These are phyloP conservation scores for Flaveria ramosissima DNA, from an alignment of 129 eudicot genomes.

Conservation along the genomic window DNA sequence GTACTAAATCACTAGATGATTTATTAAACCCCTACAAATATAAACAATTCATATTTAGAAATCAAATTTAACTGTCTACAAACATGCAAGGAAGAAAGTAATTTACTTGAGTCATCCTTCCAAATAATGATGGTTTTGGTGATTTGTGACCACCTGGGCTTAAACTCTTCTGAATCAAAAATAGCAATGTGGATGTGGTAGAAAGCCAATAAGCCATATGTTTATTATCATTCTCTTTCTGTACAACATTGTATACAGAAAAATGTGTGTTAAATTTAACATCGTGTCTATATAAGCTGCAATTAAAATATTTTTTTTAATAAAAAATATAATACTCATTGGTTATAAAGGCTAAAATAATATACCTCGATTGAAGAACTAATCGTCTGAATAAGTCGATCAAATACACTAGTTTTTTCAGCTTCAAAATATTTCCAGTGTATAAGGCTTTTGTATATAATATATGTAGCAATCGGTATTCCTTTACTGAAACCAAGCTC, in stretches of 20 bases:
- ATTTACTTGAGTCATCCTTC: constrained; percentile 71
- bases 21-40: constrained; percentile 47
- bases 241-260: constrained; percentile 26
- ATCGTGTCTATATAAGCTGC: background rate
- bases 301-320: background rate
- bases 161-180: constrained; percentile 64
- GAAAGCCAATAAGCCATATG: constrained; percentile 81
- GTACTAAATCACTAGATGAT: constrained; percentile 53
- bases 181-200: constrained; percentile 67
- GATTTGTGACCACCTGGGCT: constrained; percentile 46
- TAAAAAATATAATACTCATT: background rate
- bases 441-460: constrained; percentile 79
- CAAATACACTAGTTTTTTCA: constrained; percentile 76
- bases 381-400: constrained; percentile 74
- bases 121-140: constrained; percentile 62
- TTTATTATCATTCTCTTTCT: constrained; percentile 56
- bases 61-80: background rate
- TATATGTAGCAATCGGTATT: constrained; percentile 83
- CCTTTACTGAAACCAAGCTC: constrained; percentile 92
- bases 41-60: background rate
- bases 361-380: constrained; percentile 72
- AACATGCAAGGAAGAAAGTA: constrained; percentile 1
- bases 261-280: constrained; percentile 16
- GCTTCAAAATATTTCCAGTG: constrained; percentile 89
- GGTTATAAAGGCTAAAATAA: background rate